These are phyloP conservation scores for Metschnikowia santaceciliae DNA, from an alignment of 805 yeast species.

Conservation along the genomic window DNA sequence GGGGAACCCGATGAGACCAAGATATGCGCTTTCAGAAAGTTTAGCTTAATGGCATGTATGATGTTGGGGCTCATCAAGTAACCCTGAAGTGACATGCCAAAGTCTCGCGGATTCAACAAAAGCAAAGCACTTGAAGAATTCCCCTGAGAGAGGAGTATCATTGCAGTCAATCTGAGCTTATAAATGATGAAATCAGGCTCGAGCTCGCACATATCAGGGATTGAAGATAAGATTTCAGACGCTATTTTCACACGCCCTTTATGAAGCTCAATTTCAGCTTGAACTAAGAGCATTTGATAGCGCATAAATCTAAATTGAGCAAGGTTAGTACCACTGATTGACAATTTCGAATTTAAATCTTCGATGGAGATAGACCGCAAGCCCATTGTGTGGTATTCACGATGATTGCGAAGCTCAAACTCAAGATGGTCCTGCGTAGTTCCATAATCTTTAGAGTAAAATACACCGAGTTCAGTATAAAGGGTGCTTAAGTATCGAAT, in stretches of 20 bases:
- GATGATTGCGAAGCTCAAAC: slow-evolving; percentile 35
- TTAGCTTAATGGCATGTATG: slow-evolving; percentile 44
- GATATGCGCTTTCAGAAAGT: slow-evolving; percentile 44
- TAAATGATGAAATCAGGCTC: slow-evolving; percentile 8
- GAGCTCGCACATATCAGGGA: slow-evolving; percentile 20
- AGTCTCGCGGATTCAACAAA: neutral
- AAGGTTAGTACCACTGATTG: slow-evolving; percentile 16
- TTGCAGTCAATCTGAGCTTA: slow-evolving; percentile 6
- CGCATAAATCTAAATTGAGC: slow-evolving; percentile 42
- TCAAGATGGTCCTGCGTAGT: slow-evolving; percentile 7
- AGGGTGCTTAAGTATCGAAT: slow-evolving; percentile 42
- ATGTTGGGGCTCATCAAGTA: slow-evolving; percentile 23
- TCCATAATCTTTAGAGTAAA: slow-evolving; percentile 29
- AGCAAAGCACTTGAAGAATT: slow-evolving; percentile 21
- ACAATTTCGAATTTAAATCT: neutral
- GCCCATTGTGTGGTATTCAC: slow-evolving; percentile 23
- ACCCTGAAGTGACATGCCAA: neutral
- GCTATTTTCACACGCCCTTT: slow-evolving; percentile 36
- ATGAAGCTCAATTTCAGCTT: slow-evolving; percentile 33
- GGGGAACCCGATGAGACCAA: slow-evolving; percentile 42
- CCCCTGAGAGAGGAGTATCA: slow-evolving; percentile 14
- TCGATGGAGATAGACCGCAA: neutral
- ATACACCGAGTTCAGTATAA: slow-evolving; percentile 46
- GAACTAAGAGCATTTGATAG: slow-evolving; percentile 37
- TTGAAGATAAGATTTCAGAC: slow-evolving; percentile 29